These are phyloP conservation scores for Acacia acuminata DNA, from an alignment of 306 rosid species.

Conservation along the genomic window DNA sequence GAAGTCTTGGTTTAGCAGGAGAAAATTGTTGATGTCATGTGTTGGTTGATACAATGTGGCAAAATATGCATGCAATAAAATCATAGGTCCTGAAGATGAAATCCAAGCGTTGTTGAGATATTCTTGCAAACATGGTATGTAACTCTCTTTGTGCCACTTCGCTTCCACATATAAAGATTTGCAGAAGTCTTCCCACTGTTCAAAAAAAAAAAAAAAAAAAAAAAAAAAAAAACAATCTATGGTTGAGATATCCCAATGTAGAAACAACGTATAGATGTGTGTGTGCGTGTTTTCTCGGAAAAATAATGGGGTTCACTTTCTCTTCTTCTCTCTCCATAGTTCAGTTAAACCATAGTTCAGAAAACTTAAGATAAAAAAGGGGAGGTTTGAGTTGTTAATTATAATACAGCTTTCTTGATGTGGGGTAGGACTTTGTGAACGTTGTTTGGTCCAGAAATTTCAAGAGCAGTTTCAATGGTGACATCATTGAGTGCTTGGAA, in stretches of 20 bases:
- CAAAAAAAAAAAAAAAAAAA: too few relatives aligned
- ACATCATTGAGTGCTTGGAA: conserved; percentile 48
- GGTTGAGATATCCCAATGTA: background rate
- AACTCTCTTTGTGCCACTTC: conserved; percentile 49
- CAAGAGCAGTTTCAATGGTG: conserved; percentile 53
- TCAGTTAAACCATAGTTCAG: too few relatives aligned
- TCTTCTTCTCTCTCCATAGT: too few relatives aligned
- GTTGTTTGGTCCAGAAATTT: conserved; percentile 43
- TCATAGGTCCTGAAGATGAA: conserved; percentile 57
- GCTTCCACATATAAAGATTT: conserved; percentile 62
- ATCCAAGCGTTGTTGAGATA: conserved; percentile 57
- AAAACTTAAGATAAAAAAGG: too few relatives aligned
- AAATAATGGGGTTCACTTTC: too few relatives aligned
- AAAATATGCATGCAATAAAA: conserved; percentile 44
- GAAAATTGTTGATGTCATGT: conserved; percentile 26
- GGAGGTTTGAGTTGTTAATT: too few relatives aligned
- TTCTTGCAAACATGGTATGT: conserved; percentile 55
- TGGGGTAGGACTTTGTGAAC: conserved; percentile 36
- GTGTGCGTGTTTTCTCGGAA: too few relatives aligned
- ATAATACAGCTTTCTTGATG: conserved; percentile 48
- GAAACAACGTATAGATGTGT: too few relatives aligned
- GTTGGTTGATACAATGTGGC: conserved; percentile 23
- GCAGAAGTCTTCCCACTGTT: conserved; percentile 62
- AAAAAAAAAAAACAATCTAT: too few relatives aligned
- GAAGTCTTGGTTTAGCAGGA: conserved; percentile 29